phyloP scores from a whole-genome alignment of 495 filamentous ascomycete species.

The Evansstolkia leycettana region DNA sequence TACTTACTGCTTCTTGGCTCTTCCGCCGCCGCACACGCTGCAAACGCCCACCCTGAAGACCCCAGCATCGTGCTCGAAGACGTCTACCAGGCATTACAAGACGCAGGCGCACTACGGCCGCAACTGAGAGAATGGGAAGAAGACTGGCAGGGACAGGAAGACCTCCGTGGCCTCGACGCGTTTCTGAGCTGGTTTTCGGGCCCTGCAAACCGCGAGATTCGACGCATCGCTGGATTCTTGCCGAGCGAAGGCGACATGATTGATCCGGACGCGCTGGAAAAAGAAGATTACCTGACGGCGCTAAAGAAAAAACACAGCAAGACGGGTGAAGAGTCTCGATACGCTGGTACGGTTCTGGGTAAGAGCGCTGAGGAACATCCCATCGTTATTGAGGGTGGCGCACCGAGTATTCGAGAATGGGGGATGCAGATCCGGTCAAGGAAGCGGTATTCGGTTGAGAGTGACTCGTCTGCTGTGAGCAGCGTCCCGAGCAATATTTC shows the following conservation, averaged over 20 bases:
- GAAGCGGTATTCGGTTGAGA: constrained; percentile 15
- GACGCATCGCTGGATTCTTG: constrained; percentile 48
- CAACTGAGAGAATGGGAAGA: constrained; percentile 47
- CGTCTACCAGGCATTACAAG: constrained; percentile 69
- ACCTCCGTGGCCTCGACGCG: constrained; percentile 57
- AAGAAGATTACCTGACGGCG: constrained; percentile 63
- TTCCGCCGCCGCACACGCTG: constrained; percentile 48
- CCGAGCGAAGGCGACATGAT: constrained; percentile 33
- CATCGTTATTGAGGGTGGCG: constrained; percentile 61
- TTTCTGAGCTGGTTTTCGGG: constrained; percentile 67
- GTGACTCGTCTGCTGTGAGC: constrained; percentile 30
- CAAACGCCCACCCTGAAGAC: constrained; percentile 37
- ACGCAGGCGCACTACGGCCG: constrained; percentile 57
- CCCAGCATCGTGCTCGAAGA: constrained; percentile 52
- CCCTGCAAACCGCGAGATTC: constrained; percentile 56
- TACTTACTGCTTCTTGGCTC: constrained; percentile 60
- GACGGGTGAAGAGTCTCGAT: constrained; percentile 68
- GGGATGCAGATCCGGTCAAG: constrained; percentile 24
- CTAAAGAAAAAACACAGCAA: constrained; percentile 81
- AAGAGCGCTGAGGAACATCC: constrained; percentile 52
- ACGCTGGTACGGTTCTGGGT: constrained; percentile 67
- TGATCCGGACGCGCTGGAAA: constrained; percentile 34
- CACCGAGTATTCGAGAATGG: constrained; percentile 59
- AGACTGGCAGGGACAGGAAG: constrained; percentile 48
- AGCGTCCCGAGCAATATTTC: constrained; percentile 32